Conservation (phyloP, 805 yeast species). For the Dipodascopsis uninucleata region DNA sequence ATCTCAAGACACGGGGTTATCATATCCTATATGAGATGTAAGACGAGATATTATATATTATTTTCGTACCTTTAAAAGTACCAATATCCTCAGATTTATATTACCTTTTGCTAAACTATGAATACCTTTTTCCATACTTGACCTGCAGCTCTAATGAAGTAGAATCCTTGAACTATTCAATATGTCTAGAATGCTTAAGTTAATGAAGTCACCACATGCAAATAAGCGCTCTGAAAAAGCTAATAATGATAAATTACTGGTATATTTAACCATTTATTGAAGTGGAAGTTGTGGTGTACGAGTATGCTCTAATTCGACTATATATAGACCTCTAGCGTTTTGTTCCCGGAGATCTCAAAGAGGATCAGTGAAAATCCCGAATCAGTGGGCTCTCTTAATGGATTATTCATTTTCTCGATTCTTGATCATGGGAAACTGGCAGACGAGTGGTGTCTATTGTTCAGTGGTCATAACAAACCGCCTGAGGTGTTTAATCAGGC, state of each 20-base stretch:
- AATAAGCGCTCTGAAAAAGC: constrained; percentile 3
- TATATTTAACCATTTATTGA: not conserved
- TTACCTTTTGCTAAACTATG: not conserved
- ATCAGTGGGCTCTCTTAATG: constrained; percentile 8
- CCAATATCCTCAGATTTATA: not conserved
- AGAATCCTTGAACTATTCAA: too few species aligned
- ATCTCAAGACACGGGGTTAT: too few species aligned
- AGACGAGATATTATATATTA: not conserved
- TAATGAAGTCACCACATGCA: constrained; percentile 18
- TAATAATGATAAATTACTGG: constrained; percentile 5
- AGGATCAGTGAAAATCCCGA: constrained; percentile 8
- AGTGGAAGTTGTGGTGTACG: not conserved
- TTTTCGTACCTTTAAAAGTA: not conserved
- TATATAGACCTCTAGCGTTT: constrained; percentile 11
- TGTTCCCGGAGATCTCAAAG: constrained; percentile 17
- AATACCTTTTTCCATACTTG: not conserved
- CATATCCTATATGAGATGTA: too few species aligned
- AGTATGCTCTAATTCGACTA: not conserved
- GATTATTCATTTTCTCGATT: constrained; percentile 19
- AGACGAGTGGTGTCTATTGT: constrained; percentile 22
- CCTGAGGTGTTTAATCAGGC: constrained; percentile 18
- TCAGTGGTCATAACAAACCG: constrained; percentile 5
- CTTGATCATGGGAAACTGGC: constrained; percentile 7
- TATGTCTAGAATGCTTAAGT: too few species aligned
- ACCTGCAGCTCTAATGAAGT: too few species aligned